Percentiles rank a stretch among this genome's conserved stretches.
phyloP scores from a whole-genome alignment of 2,329 filamentous ascomycete genomes.

The Chaetomium globosum region DNA sequence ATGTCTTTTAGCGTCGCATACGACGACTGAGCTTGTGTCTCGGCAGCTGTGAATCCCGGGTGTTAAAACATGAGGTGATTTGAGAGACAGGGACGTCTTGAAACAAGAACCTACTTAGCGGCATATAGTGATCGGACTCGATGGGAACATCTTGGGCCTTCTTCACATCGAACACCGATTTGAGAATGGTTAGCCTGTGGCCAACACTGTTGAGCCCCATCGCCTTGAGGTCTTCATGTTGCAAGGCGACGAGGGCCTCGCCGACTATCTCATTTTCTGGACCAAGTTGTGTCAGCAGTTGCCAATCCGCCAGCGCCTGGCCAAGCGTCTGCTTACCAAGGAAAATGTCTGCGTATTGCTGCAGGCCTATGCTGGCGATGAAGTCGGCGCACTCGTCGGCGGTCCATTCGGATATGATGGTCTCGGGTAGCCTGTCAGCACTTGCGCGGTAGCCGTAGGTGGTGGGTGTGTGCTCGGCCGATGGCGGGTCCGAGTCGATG shows the following conservation, averaged over 20 bases:
- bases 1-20: slow-evolving; percentile 92
- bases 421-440: slow-evolving; percentile 69
- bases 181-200: slow-evolving; percentile 90
- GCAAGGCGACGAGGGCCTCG: slow-evolving; percentile 83
- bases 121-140: slow-evolving; percentile 91
- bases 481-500: slow-evolving; percentile 72
- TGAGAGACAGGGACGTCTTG: not conserved
- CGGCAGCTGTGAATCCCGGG: slow-evolving; percentile 67
- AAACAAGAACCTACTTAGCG: slow-evolving; percentile 68
- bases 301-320: not conserved
- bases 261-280: slow-evolving; percentile 92
- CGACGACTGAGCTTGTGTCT: slow-evolving; percentile 81
- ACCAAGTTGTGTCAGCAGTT: slow-evolving; percentile 19
- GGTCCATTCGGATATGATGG: slow-evolving; percentile 77
- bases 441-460: slow-evolving; percentile 70
- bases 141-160: slow-evolving; percentile 88
- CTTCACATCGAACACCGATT: slow-evolving; percentile 95
- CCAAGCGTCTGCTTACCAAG: slow-evolving; percentile 63
- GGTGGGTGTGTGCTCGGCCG: slow-evolving; percentile 75
- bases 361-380: slow-evolving; percentile 74
- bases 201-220: slow-evolving; percentile 93
- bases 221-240: slow-evolving; percentile 91
- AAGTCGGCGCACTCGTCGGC: slow-evolving; percentile 90
- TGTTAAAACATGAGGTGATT: slow-evolving; percentile 26
- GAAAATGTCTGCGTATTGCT: slow-evolving; percentile 81